Conservation (phyloP, 2,329 filamentous ascomycete genomes). For the Neonectria sp. region DNA sequence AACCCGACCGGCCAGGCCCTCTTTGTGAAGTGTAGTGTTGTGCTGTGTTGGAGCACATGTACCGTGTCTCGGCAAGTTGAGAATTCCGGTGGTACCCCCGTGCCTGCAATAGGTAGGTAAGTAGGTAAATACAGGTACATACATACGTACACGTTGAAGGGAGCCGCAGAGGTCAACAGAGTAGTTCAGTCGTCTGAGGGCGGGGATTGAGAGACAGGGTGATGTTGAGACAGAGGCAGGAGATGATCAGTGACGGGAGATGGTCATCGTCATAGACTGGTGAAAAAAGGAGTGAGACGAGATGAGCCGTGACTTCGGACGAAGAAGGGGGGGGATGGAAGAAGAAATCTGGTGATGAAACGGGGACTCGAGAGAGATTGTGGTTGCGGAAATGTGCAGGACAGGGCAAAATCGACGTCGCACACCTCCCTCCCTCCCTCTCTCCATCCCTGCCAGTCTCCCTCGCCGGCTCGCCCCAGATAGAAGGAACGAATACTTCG, state of each 20-base stretch:
- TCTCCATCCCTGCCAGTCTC: conserved; percentile 5
- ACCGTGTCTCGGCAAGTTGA: conserved; percentile 9
- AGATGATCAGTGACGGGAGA: neutral
- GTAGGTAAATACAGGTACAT: neutral
- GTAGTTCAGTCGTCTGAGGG: neutral
- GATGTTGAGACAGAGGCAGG: neutral
- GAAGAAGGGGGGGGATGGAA: conserved; percentile 8
- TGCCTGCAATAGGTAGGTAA: neutral
- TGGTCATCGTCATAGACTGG: neutral
- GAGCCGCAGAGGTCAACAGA: neutral
- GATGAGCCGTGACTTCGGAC: neutral
- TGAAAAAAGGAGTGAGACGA: neutral
- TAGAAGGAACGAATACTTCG: no score
- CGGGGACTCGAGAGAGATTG: conserved; percentile 30
- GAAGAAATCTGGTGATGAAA: conserved; percentile 20
- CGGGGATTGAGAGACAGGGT: neutral
- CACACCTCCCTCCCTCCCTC: conserved; percentile 20
- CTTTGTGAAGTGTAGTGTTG: neutral
- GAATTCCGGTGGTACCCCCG: conserved; percentile 1
- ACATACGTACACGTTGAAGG: neutral
- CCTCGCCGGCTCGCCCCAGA: conserved; percentile 1
- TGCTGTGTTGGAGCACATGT: conserved; percentile 13
- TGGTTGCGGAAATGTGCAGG: conserved; percentile 34
- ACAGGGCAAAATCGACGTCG: conserved; percentile 29
- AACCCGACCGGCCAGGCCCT: neutral